Evolutionary conservation across 306 rosid genomes (phyloP).

Genomic region (Astragalus membranaceus): DNA sequence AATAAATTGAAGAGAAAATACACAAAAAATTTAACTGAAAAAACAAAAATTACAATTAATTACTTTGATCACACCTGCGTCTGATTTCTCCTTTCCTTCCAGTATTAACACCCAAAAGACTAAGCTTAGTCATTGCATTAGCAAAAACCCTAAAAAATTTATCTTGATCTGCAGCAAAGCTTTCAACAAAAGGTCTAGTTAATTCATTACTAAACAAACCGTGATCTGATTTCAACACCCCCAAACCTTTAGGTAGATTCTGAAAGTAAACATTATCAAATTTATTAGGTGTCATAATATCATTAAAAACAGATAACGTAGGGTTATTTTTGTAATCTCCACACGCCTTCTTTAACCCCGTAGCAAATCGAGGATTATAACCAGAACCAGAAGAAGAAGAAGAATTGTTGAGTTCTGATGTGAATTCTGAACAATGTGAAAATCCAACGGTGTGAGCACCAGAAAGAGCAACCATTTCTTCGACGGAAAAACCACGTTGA

Average conservation of each 20-base stretch:
- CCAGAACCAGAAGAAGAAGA: background rate
- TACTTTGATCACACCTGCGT: conserved; percentile 72
- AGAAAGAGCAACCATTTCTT: conserved; percentile 66
- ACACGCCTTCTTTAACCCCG: conserved; percentile 53
- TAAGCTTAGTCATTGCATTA: conserved; percentile 68
- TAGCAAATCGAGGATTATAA: conserved; percentile 57
- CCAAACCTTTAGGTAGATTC: conserved; percentile 66
- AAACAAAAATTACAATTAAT: background rate
- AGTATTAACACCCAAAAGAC: conserved; percentile 47
- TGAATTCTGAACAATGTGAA: conserved; percentile 61
- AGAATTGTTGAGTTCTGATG: conserved; percentile 28
- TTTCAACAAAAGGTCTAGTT: conserved; percentile 54
- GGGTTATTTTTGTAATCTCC: conserved; percentile 50
- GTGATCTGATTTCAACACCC: conserved; percentile 70
- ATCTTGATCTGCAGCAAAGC: conserved; percentile 44
- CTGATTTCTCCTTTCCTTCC: conserved; percentile 79
- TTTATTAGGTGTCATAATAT: conserved; percentile 79
- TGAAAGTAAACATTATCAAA: conserved; percentile 75
- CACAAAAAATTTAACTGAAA: background rate
- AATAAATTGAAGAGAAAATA: background rate
- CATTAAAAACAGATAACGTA: conserved; percentile 70
- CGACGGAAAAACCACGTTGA: conserved; percentile 50
- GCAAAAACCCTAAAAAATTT: conserved; percentile 57
- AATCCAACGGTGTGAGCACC: conserved; percentile 94
- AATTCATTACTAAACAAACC: conserved; percentile 41